A percentile compares a stretch with the other conserved stretches of the same genome.
Evolutionary conservation across 495 filamentous ascomycete species (phyloP).

Genomic region (Elasticomyces elasticus): DNA sequence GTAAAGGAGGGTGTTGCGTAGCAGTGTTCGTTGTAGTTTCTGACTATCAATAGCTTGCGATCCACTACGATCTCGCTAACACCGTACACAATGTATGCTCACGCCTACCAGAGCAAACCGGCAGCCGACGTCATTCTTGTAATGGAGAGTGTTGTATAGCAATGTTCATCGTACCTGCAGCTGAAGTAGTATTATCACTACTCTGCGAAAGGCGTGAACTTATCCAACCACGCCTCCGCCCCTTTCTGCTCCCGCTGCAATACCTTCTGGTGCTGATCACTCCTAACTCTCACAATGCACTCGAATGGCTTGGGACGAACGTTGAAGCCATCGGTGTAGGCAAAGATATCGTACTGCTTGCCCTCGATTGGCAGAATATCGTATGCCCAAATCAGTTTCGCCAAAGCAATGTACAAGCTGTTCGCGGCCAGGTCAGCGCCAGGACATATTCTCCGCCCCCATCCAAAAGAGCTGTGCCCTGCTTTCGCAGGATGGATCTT

Average conservation of each 20-base stretch:
- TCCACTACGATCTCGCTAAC: no score
- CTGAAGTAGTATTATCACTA: no score
- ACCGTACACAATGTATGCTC: no score
- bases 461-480: slow-evolving; percentile 42
- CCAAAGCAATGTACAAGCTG: slow-evolving; percentile 28
- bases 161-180: no score
- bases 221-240: slow-evolving; percentile 24
- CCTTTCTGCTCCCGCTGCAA: slow-evolving; percentile 22
- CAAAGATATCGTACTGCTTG: slow-evolving; percentile 28
- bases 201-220: slow-evolving; percentile 29
- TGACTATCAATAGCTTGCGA: no score
- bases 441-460: slow-evolving; percentile 33
- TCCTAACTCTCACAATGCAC: slow-evolving; percentile 25
- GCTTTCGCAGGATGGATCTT: slow-evolving; percentile 35
- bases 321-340: slow-evolving; percentile 33
- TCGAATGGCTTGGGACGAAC: slow-evolving; percentile 29
- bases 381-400: slow-evolving; percentile 30
- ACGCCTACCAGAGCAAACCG: no score
- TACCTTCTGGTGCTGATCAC: slow-evolving; percentile 22
- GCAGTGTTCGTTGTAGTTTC: no score
- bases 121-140: no score
- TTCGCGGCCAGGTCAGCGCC: slow-evolving; percentile 30
- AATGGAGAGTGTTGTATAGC: no score
- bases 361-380: slow-evolving; percentile 26
- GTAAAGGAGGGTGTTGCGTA: no score